Base-by-base conservation (phyloP, 176 grass and related monocot species). In the Elymus sibiricus region DNA sequence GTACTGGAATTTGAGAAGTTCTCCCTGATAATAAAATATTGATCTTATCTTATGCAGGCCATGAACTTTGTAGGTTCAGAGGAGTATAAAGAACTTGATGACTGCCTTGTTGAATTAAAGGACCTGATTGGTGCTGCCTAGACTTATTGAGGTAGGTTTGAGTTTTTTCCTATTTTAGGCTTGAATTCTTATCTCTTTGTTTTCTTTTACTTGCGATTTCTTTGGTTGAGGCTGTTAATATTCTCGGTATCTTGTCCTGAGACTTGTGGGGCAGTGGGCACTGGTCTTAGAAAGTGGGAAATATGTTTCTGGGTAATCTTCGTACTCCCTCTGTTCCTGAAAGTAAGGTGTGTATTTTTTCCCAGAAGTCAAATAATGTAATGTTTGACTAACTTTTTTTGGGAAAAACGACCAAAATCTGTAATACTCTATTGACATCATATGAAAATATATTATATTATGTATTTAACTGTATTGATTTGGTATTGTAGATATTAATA, bases 101-200 rank as follows among this genome's bases (percentile, higher is more conserved):
- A 25, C 49, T 95, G 87, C 67, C 93, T 95, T 44, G 64, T 83
- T 73, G 77, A 95, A 83, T 86, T 98, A 73, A 90, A 87, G 66
- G 71, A 71, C 35, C 59, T 37, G 76, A 83, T 92, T 79, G 80
- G 83, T 84, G 66, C 79, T 75, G 62, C 83, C 49, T 86, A 90
- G 70, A 63, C 55, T 80, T 46, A 37, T 53, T 64, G 16, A 69
- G 35, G 25, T 76, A 19, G 66, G 12, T 53, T 29, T 49, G 63
- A 46, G 38, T 68, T 68, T 22, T 49, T 32, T 58, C 37, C 37
- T 5, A 26, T 61, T 25, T 61, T 74, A 7, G 39, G 14, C 35
- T 21, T 49, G 63, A 64, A 24, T 17, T 51, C 6, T 55, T 47
- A 11, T 22, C 16, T 22, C 16, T 35, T 68, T 27, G 42, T n/a